phyloP scores from a whole-genome alignment of 495 filamentous ascomycete species.

The Annulohypoxylon moriforme region DNA sequence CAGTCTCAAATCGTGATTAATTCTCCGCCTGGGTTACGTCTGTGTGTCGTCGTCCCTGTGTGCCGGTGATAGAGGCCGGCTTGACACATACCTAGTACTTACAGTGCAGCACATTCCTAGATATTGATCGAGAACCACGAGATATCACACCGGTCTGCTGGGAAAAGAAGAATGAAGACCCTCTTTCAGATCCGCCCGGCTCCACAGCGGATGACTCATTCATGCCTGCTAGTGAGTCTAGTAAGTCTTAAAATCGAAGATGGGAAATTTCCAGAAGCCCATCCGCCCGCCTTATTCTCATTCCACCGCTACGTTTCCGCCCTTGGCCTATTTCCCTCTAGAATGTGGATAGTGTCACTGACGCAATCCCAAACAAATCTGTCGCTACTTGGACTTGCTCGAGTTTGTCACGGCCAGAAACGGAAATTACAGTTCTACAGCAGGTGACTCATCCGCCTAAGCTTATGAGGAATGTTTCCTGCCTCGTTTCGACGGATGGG shows the following conservation, averaged over 20 bases:
- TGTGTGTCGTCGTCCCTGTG: conserved; percentile 31
- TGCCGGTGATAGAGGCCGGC: conserved; percentile 21
- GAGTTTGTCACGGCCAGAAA: conserved; percentile 21
- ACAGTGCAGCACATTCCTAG: conserved; percentile 2
- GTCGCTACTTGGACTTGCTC: conserved; percentile 17
- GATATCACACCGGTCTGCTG: conserved; percentile 6
- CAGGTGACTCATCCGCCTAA: conserved; percentile 35
- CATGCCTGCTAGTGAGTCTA: conserved; percentile 21
- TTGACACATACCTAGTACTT: conserved; percentile 12
- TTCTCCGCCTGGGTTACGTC: conserved; percentile 36
- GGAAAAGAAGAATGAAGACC: conserved; percentile 15
- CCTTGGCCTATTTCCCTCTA: conserved; percentile 16
- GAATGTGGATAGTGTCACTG: conserved; percentile 43
- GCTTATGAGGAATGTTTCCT: conserved; percentile 16
- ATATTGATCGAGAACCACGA: conserved; percentile 6
- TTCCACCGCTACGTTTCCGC: conserved; percentile 26
- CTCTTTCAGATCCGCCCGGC: conserved; percentile 26
- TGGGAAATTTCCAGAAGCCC: conserved; percentile 40
- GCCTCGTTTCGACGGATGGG: conserved; percentile 18
- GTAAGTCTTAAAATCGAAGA: conserved; percentile 34
- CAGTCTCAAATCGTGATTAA: conserved; percentile 46
- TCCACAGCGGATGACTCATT: conserved; percentile 38
- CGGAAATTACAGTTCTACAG: conserved; percentile 39
- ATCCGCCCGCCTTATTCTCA: conserved; percentile 16
- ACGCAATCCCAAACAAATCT: conserved; percentile 39